These are phyloP conservation scores for Phytophthora sp. DNA, from an alignment of 352 stramenopile genomes.

Conservation along the genomic window DNA sequence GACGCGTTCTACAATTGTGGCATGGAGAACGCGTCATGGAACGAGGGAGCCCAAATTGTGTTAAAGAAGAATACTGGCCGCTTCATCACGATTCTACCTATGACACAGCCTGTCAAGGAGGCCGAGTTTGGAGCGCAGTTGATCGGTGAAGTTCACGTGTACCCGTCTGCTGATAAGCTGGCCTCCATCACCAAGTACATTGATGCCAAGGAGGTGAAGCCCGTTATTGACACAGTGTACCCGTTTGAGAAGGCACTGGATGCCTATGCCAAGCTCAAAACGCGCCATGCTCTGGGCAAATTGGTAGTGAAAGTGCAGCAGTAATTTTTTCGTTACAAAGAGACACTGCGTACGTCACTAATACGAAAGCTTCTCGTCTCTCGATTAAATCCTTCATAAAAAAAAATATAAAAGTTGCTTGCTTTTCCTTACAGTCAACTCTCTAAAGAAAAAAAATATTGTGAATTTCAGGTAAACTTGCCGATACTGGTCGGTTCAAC, in stretches of 20 bases:
- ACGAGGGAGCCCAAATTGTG: constrained; percentile 12
- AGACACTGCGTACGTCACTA: too few species aligned
- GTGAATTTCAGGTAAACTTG: too few species aligned
- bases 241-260: constrained; percentile 56
- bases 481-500: too few species aligned
- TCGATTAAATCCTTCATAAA: too few species aligned
- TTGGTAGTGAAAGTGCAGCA: constrained; percentile 5
- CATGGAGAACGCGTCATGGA: constrained; percentile 28
- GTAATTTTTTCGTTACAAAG: background rate
- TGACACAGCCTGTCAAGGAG: constrained; percentile 3
- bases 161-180: background rate
- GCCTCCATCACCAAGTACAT: constrained; percentile 29
- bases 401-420: too few species aligned
- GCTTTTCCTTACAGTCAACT: too few species aligned
- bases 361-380: too few species aligned
- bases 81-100: constrained; percentile 7
- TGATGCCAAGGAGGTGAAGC: constrained; percentile 40
- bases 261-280: constrained; percentile 52
- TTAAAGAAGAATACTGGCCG: constrained; percentile 3
- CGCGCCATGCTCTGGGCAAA: constrained; percentile 57
- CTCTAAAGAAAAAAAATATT: too few species aligned
- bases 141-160: background rate
- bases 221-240: constrained; percentile 49
- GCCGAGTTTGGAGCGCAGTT: constrained; percentile 3
- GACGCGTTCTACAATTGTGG: constrained; percentile 44